Percentiles rank a stretch among this genome's conserved stretches.
phyloP scores from a whole-genome alignment of 129 eudicot genomes.

The Flaveria linearis region DNA sequence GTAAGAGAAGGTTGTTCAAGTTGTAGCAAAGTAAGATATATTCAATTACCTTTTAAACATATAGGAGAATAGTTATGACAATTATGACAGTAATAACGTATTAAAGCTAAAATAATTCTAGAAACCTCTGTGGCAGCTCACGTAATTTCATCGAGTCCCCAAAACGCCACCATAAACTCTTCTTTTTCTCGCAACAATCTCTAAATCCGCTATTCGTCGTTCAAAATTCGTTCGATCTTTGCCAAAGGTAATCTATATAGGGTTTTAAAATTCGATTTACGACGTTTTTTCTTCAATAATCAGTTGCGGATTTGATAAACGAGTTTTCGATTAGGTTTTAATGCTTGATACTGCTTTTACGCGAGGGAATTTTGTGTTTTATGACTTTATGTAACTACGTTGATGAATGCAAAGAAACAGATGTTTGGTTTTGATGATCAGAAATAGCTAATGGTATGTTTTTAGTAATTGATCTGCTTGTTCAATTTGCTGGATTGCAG shows the following conservation, averaged over 20 bases:
- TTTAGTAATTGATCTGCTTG: constrained; percentile 3
- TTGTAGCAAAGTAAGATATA: no score
- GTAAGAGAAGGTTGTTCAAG: no score
- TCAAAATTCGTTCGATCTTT: constrained; percentile 21
- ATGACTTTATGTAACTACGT: background rate
- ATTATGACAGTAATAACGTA: no score
- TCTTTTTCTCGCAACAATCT: background rate
- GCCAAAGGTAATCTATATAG: constrained; percentile 18
- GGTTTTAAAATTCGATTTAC: background rate
- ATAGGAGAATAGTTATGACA: no score
- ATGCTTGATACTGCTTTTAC: background rate
- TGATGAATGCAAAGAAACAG: no score
- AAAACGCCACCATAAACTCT: constrained; percentile 21
- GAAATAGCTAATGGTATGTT: background rate
- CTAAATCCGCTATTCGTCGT: constrained; percentile 15
- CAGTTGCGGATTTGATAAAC: background rate
- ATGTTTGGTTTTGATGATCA: background rate
- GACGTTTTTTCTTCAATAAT: background rate
- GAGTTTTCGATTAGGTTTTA: background rate
- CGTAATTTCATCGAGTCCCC: background rate
- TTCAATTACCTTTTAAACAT: no score
- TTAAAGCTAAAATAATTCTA: constrained; percentile 21
- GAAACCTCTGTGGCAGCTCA: constrained; percentile 9
- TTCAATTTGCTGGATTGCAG: constrained; percentile 12
- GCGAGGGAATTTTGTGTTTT: background rate